These are phyloP conservation scores for Coelastrella sp. DNA, from an alignment of 139 green algal species.

Conservation along the genomic window DNA sequence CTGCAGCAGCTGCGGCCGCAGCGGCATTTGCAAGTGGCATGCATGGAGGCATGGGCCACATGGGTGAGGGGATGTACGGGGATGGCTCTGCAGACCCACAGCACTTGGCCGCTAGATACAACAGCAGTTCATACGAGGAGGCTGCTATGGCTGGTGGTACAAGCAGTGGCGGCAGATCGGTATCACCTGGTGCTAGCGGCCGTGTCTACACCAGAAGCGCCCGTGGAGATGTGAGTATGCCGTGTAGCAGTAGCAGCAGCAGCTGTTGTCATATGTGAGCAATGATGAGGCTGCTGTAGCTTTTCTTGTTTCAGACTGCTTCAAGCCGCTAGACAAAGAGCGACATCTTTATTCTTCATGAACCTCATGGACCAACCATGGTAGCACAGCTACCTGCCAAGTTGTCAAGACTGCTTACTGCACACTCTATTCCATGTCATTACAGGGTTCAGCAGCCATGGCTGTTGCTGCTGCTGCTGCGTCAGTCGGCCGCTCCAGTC, in stretches of 20 bases:
- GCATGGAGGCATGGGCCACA: not conserved
- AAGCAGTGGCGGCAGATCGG: slow-evolving; percentile 1
- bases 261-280: no score
- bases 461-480: slow-evolving; percentile 16
- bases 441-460: slow-evolving; percentile 6
- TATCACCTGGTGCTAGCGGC: not conserved
- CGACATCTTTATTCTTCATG: no score
- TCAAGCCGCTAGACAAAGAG: no score
- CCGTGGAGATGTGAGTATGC: slow-evolving; percentile 4
- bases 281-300: no score
- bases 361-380: no score
- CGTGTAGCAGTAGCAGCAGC: no score
- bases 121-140: slow-evolving; percentile 11
- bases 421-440: not conserved
- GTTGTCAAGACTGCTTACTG: no score
- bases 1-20: slow-evolving; percentile 30
- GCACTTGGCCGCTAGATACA: slow-evolving; percentile 2
- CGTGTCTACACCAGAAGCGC: slow-evolving; percentile 1
- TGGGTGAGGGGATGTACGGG: slow-evolving; percentile 4
- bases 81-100: not conserved
- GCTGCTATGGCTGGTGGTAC: slow-evolving; percentile 2
- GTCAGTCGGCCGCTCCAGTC: not conserved
- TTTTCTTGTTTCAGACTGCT: no score
- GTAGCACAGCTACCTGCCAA: no score
- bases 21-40: slow-evolving; percentile 7